Percentiles rank a stretch among this genome's conserved stretches.
phyloP scores from a whole-genome alignment of 352 stramenopile species.

The Thraustotheca clavata region DNA sequence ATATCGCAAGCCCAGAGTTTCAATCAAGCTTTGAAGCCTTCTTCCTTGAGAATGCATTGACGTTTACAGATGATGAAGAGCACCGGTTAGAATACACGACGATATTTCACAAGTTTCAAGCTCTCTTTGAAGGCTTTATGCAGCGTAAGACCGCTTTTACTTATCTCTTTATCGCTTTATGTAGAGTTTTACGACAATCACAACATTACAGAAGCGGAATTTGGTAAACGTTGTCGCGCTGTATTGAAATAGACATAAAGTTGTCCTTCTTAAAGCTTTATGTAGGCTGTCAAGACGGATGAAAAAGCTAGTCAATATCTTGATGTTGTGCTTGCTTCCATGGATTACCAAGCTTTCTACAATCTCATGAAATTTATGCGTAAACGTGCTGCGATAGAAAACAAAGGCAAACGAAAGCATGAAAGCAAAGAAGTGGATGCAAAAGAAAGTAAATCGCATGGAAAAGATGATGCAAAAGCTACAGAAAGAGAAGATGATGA shows the following conservation, averaged over 20 bases:
- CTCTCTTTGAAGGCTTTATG: constrained; percentile 68
- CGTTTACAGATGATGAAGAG: constrained; percentile 54
- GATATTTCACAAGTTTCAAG: constrained; percentile 60
- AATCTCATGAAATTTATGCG: constrained; percentile 68
- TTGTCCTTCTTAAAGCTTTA: neutral
- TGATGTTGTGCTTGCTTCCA: constrained; percentile 67
- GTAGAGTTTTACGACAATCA: constrained; percentile 46
- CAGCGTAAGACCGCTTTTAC: constrained; percentile 26
- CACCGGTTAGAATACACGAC: constrained; percentile 66
- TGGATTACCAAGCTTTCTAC: constrained; percentile 70
- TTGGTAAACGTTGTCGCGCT: constrained; percentile 38
- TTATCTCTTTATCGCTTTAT: neutral
- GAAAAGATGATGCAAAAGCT: constrained; percentile 25
- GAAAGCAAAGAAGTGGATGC: constrained; percentile 27
- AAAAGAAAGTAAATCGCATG: constrained; percentile 18
- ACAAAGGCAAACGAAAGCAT: constrained; percentile 14
- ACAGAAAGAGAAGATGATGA: constrained; percentile 26
- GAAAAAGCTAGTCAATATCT: constrained; percentile 56
- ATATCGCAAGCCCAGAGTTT: constrained; percentile 51
- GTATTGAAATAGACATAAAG: neutral
- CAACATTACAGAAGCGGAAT: constrained; percentile 48
- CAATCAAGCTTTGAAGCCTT: constrained; percentile 67
- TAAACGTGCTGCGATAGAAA: constrained; percentile 38
- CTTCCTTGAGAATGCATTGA: constrained; percentile 55
- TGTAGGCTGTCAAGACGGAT: constrained; percentile 41